These are phyloP conservation scores for Lachnellula hyalina DNA, from an alignment of 2,329 filamentous ascomycete genomes.

Conservation along the genomic window DNA sequence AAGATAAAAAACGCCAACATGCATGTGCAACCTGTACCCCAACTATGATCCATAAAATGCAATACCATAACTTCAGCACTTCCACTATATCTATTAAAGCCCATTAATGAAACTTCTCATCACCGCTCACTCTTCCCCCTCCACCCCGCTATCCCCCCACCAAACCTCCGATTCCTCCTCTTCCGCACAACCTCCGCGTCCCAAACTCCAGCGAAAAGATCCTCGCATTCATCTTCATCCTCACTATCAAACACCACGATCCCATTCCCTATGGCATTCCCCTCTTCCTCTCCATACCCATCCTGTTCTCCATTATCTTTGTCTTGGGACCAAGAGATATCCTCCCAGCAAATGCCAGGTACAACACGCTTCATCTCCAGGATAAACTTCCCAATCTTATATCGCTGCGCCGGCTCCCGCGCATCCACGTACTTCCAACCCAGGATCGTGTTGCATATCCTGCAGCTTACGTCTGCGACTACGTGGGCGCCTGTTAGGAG, in stretches of 20 bases:
- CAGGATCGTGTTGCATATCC: conserved; percentile 49
- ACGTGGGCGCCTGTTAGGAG: conserved; percentile 59
- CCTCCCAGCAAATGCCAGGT: conserved; percentile 50
- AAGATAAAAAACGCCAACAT: too few species aligned
- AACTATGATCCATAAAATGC: too few species aligned
- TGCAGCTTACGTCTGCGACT: conserved; percentile 58
- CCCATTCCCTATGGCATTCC: conserved; percentile 48
- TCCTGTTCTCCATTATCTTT: conserved; percentile 11
- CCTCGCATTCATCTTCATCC: conserved; percentile 63
- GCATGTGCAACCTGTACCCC: too few species aligned
- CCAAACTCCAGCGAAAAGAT: conserved; percentile 59
- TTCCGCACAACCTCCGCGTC: conserved; percentile 40
- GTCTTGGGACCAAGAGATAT: conserved; percentile 25
- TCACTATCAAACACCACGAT: conserved; percentile 55
- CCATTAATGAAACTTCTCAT: too few species aligned
- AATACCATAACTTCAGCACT: too few species aligned
- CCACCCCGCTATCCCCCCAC: background rate
- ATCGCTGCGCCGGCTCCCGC: conserved; percentile 52
- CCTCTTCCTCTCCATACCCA: conserved; percentile 52
- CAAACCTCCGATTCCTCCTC: conserved; percentile 23
- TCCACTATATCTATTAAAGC: too few species aligned
- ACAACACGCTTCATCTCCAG: conserved; percentile 56
- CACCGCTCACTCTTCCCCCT: too few species aligned
- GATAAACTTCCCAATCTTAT: conserved; percentile 66
- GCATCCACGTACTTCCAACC: conserved; percentile 68